phyloP scores from a whole-genome alignment of 2,329 filamentous ascomycete species.

The Monosporascus cannonballus region DNA sequence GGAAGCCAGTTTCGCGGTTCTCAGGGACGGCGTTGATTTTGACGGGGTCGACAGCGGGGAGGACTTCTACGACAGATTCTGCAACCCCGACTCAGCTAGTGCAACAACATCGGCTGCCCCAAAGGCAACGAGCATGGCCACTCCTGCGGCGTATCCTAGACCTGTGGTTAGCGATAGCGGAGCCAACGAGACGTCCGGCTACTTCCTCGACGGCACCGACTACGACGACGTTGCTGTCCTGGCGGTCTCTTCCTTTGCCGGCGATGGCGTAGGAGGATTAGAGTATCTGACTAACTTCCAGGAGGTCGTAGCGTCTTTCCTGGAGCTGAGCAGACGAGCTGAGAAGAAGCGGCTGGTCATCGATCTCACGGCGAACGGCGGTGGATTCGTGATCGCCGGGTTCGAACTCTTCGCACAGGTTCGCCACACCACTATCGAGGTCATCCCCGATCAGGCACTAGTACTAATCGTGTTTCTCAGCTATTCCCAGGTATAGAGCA shows the following conservation, averaged over 20 bases:
- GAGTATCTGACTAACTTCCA: slow-evolving; percentile 32
- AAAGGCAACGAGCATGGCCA: slow-evolving; percentile 1
- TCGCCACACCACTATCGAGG: slow-evolving; percentile 30
- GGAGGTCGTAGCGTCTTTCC: slow-evolving; percentile 22
- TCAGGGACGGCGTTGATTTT: slow-evolving; percentile 17
- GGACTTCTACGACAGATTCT: slow-evolving; percentile 30
- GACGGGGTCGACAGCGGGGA: slow-evolving; percentile 25
- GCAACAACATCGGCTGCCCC: background rate
- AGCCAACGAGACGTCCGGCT: slow-evolving; percentile 26
- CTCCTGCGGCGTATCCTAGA: slow-evolving; percentile 14
- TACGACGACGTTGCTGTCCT: slow-evolving; percentile 29
- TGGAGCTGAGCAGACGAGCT: slow-evolving; percentile 28
- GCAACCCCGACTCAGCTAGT: slow-evolving; percentile 16
- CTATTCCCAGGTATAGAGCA: slow-evolving; percentile 46
- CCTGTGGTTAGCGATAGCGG: slow-evolving; percentile 23
- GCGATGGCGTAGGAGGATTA: slow-evolving; percentile 11
- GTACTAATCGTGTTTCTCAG: slow-evolving; percentile 7
- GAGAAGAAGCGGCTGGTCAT: slow-evolving; percentile 56
- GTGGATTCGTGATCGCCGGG: slow-evolving; percentile 52
- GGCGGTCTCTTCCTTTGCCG: slow-evolving; percentile 20
- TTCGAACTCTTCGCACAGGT: slow-evolving; percentile 57
- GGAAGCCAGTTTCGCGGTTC: slow-evolving; percentile 16
- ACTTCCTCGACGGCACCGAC: slow-evolving; percentile 25
- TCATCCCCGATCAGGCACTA: background rate
- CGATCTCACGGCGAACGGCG: slow-evolving; percentile 52